Evolutionary conservation across 768 basidiomycete genomes (phyloP).

Genomic region (Leccinum obscurum): DNA sequence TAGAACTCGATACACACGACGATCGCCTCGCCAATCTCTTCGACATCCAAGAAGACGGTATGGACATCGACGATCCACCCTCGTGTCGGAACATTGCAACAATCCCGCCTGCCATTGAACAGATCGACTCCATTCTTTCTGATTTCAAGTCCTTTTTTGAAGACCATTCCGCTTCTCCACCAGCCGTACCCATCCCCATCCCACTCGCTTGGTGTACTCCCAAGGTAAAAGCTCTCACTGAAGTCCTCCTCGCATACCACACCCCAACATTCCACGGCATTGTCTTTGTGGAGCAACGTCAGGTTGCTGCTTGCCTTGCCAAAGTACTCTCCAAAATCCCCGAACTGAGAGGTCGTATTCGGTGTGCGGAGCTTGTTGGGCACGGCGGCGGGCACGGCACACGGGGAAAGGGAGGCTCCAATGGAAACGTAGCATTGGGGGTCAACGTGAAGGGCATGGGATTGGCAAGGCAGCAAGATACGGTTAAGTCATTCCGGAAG

Average conservation of each 20-base stretch:
- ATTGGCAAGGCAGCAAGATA: slow-evolving; percentile 53
- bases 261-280: slow-evolving; percentile 71
- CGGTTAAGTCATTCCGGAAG: slow-evolving; percentile 63
- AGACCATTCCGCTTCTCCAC: slow-evolving; percentile 26
- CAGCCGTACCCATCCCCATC: slow-evolving; percentile 41
- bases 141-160: slow-evolving; percentile 44
- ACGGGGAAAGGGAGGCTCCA: slow-evolving; percentile 21
- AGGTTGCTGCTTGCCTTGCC: slow-evolving; percentile 70
- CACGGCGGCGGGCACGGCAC: slow-evolving; percentile 47
- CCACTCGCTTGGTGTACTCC: slow-evolving; percentile 69
- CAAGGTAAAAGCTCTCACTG: slow-evolving; percentile 64
- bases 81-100: slow-evolving; percentile 12
- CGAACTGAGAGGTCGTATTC: slow-evolving; percentile 54
- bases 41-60: slow-evolving; percentile 19
- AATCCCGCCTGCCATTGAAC: slow-evolving; percentile 45
- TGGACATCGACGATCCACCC: slow-evolving; percentile 32
- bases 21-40: slow-evolving; percentile 20
- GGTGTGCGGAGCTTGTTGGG: slow-evolving; percentile 68
- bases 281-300: slow-evolving; percentile 85
- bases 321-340: slow-evolving; percentile 62
- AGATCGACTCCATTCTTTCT: slow-evolving; percentile 49
- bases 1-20: slow-evolving; percentile 26
- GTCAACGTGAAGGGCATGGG: slow-evolving; percentile 52
- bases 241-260: slow-evolving; percentile 56
- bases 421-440: slow-evolving; percentile 22